Evolutionary conservation across 176 grass and related monocot species (phyloP).

Genomic region (Hordeum vulgare): DNA sequence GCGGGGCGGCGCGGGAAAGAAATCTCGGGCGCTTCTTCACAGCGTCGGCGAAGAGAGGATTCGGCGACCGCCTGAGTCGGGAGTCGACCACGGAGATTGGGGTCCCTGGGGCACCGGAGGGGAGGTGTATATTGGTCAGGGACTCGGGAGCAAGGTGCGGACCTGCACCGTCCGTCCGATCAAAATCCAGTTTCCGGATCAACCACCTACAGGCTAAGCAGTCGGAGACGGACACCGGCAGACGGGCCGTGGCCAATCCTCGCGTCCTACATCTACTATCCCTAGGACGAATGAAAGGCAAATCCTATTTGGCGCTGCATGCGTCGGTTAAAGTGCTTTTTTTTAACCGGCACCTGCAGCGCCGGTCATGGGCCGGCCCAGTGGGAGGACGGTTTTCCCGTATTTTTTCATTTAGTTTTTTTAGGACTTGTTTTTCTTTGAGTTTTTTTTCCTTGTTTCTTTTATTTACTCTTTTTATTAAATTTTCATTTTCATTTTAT

Average conservation of each 20-base stretch:
- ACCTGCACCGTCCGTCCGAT: slow-evolving; percentile 1
- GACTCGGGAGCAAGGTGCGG: neutral
- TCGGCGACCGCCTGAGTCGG: neutral
- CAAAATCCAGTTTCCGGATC: neutral
- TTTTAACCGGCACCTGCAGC: too few species aligned
- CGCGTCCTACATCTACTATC: too few species aligned
- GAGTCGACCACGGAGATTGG: neutral
- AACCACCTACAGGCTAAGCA: neutral
- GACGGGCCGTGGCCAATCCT: neutral
- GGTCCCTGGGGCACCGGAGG: neutral
- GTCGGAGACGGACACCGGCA: neutral
- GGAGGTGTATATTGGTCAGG: neutral
- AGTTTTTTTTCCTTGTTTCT: too few species aligned
- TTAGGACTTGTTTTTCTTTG: too few species aligned
- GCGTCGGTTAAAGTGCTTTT: too few species aligned
- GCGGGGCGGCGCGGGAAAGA: neutral
- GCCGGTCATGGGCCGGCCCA: too few species aligned
- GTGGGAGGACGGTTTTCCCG: too few species aligned
- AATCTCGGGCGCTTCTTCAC: neutral
- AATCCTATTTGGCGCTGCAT: too few species aligned
- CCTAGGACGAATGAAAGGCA: too few species aligned
- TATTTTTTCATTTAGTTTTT: too few species aligned
- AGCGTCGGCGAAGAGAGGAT: neutral
- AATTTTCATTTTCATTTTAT: too few species aligned
- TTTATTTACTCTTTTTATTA: too few species aligned